Evolutionary conservation across 176 grass and related monocot species (phyloP).

Genomic region (Oropetium thomaeum): DNA sequence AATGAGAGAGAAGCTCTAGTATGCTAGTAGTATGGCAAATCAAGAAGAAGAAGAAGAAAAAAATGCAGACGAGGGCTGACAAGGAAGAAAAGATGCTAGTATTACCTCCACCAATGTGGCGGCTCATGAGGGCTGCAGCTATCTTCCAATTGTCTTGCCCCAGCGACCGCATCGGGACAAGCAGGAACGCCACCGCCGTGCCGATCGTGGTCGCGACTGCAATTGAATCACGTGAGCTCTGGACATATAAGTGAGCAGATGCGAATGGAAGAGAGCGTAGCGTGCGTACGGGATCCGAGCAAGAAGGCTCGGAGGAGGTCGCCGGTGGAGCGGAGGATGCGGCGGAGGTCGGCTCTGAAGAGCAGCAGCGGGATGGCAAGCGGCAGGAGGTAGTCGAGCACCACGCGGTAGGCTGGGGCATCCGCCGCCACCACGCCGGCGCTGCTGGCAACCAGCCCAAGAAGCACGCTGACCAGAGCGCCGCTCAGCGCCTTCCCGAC

Average conservation of each 20-base stretch:
- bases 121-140: slow-evolving; percentile 71
- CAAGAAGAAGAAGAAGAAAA: no score
- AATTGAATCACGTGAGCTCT: no score
- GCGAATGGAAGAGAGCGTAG: no score
- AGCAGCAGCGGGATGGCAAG: slow-evolving; percentile 68
- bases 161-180: slow-evolving; percentile 77
- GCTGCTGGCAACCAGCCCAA: slow-evolving; percentile 71
- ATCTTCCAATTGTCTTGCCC: slow-evolving; percentile 78
- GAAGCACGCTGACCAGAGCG: slow-evolving; percentile 57
- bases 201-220: slow-evolving; percentile 52
- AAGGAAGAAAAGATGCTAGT: background rate
- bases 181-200: slow-evolving; percentile 60
- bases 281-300: slow-evolving; percentile 49
- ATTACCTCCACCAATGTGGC: slow-evolving; percentile 86
- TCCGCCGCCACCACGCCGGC: slow-evolving; percentile 56
- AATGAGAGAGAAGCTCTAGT: no score
- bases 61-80: no score
- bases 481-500: slow-evolving; percentile 65
- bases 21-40: no score
- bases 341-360: slow-evolving; percentile 64
- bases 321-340: slow-evolving; percentile 55
- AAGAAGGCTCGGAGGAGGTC: slow-evolving; percentile 60
- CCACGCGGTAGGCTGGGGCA: slow-evolving; percentile 53
- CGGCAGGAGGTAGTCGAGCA: slow-evolving; percentile 65
- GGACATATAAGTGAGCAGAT: no score